Evolutionary conservation across 78 protist genomes (phyloP), one percentile per base, ranked within the genome.

Genomic region (Guillardia theta): DNA sequence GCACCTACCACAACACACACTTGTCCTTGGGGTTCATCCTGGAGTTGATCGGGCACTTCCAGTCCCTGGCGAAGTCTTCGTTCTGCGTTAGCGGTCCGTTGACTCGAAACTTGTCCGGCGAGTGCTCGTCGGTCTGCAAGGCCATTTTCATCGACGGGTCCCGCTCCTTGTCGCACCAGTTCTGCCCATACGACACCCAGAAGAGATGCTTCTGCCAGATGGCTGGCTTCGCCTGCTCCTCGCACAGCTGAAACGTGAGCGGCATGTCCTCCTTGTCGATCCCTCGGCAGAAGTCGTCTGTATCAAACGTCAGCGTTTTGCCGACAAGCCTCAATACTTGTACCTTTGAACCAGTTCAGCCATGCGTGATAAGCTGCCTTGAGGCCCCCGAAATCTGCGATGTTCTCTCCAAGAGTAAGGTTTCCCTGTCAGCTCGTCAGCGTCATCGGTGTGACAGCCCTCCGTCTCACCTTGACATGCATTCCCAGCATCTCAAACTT

Each of bases 71-170:
- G 92, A 87, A 87, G 46, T 87, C 92, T 30, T 8, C 46, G 64
- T 46, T 46, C 41, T 44, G 62, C 41, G 92, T 48, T 27, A 47
- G 64, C 41, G 64, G 41, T 12, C 92, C 92, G 37, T 33, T 44
- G 92, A 87, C 62, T n/a, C 92, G 92, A 64, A 87, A 87, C 92
- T 87, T 87, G 92, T 47, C 92, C 46, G 92, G 92, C 70, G 41
- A 22, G 92, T 87, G 92, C 92, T 22, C 64, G 92, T 87, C 92
- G 44, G 92, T 46, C 36, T 4, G 5, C 27, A 70, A 36, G 83
- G 36, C 22, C 83, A 70, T 70, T 43, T 77, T 77, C 39, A 41
- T 36, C 36, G 22, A n/a, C 88, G 10, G 48, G 88, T 36, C 48
- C 41, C 88, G 88, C 88, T 77, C 48, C 92, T 87, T 87, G 64